Evolutionary conservation across 2,329 filamentous ascomycete genomes (phyloP).

Genomic region (Fusarium ambrosium): DNA sequence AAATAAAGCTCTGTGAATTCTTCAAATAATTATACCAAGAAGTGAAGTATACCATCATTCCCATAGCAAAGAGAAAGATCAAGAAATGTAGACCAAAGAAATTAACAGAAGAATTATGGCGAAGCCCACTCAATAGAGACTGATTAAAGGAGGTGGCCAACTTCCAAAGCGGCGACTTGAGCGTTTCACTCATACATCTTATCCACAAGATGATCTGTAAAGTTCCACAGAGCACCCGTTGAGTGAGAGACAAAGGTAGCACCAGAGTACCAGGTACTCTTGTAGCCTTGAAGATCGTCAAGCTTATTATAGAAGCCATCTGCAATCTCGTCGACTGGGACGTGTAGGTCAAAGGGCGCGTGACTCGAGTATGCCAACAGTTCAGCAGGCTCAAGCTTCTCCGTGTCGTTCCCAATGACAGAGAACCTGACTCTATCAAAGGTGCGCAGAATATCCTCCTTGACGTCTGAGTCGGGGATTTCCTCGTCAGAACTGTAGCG

Average conservation of each 20-base stretch:
- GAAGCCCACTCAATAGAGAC: background rate
- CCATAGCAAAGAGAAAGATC: too few relatives aligned
- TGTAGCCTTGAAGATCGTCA: conserved; percentile 31
- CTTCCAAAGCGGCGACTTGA: background rate
- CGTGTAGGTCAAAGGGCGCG: conserved; percentile 35
- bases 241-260: conserved; percentile 35
- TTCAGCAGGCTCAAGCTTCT: conserved; percentile 9
- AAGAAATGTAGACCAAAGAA: background rate
- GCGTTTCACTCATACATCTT: conserved; percentile 18
- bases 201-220: conserved; percentile 35
- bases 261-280: conserved; percentile 37
- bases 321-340: conserved; percentile 19
- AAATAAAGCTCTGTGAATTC: background rate
- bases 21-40: background rate
- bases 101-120: background rate
- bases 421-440: conserved; percentile 26
- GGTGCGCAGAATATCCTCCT: conserved; percentile 26
- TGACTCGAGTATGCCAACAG: conserved; percentile 34
- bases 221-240: conserved; percentile 38
- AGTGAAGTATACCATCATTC: background rate
- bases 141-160: background rate
- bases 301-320: conserved; percentile 33
- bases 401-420: background rate
- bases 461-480: conserved; percentile 11
- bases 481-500: conserved; percentile 24